These are phyloP conservation scores for Fusarium sp. DNA, from an alignment of 2,329 filamentous ascomycete genomes.

Conservation along the genomic window DNA sequence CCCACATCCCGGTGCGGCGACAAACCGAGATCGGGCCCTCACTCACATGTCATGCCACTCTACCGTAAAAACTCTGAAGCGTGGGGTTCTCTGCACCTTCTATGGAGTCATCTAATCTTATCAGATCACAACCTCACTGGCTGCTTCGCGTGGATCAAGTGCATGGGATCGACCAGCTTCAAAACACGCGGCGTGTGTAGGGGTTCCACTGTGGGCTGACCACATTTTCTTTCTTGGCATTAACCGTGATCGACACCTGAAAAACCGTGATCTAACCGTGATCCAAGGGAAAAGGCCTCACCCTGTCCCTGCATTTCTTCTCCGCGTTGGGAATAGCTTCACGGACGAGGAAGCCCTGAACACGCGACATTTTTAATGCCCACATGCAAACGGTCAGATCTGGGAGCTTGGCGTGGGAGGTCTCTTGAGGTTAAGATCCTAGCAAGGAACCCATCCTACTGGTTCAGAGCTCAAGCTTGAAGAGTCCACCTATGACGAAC, in stretches of 20 bases:
- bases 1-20: constrained; percentile 12
- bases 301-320: background rate
- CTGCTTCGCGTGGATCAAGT: too few species aligned
- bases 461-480: background rate
- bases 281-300: background rate
- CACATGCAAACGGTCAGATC: background rate
- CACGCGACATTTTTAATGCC: background rate
- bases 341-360: background rate
- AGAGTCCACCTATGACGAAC: background rate
- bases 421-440: background rate
- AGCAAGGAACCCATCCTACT: background rate
- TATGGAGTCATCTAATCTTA: constrained; percentile 41
- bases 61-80: background rate
- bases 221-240: background rate
- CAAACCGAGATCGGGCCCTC: background rate
- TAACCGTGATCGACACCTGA: background rate
- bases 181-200: background rate
- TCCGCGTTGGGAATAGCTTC: constrained; percentile 7
- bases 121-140: constrained; percentile 27
- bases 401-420: background rate
- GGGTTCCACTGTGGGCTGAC: constrained; percentile 3
- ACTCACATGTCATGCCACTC: background rate
- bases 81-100: background rate
- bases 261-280: constrained; percentile 9
- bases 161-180: background rate